Evolutionary conservation across 1,139 yeast species (phyloP), one percentile per base, ranked within the genome.

Genomic region (Blastobotrys elegans): DNA sequence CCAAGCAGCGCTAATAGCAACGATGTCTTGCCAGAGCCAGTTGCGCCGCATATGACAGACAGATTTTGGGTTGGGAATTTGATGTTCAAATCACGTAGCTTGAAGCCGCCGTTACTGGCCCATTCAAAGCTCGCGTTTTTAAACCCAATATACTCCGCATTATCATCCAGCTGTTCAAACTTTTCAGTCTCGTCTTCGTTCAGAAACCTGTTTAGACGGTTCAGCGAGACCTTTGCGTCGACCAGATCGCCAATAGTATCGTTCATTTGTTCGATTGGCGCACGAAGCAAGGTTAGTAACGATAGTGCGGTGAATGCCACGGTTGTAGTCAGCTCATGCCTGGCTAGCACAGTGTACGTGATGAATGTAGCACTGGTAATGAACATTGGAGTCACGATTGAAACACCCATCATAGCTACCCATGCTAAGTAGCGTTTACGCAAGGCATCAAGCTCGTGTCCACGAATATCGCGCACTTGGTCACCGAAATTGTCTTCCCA

Each of bases 401-500:
- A 88, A 46, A 87, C 53, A 66, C 82, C 73, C 1, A 82, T 73
- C 53, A 82, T 78, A 21, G 68, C 53, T 31, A 82, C 76, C 95
- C 96, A 89, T 44, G 78, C 72, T 30, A 77, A 50, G 53, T 79
- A 76, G 66, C 96, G 78, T 57, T 70, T 66, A 50, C 75, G 72
- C 60, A 92, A 73, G 57, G 76, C 70, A 21, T 61, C 53, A 53
- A 90, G 67, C 67, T 92, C 98, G 48, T 81, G 79, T 33, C 75
- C 75, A 72, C 98, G 82, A 48, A 89, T 74, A 31, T 77, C 73
- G n/a, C n/a, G n/a, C n/a, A n/a, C n/a, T n/a, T n/a, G n/a, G n/a
- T n/a, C n/a, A n/a, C n/a, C n/a, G n/a, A 92, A 90, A 59, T 84
- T 83, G 39, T 79, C 76, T 67, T 92, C 98, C 97, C 98, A 92